These are phyloP conservation scores for Trichoderma lentiforme DNA, from an alignment of 2,329 filamentous ascomycete genomes.

Conservation along the genomic window DNA sequence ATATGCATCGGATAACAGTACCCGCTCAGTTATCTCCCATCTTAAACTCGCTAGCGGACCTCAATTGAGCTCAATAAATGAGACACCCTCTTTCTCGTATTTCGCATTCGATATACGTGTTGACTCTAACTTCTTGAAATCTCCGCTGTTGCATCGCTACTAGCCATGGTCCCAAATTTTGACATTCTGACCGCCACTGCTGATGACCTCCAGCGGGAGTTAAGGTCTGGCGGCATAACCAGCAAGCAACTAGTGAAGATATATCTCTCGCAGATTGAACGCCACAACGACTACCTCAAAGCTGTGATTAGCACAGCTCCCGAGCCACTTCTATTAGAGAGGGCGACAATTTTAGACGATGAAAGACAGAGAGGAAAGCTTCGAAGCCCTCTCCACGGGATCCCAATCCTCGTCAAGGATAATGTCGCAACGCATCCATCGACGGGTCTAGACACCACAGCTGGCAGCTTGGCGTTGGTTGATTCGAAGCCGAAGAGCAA, in stretches of 20 bases:
- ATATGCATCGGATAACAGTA: neutral
- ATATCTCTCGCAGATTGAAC: slow-evolving; percentile 20
- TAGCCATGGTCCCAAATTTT: neutral
- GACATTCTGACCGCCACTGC: slow-evolving; percentile 5
- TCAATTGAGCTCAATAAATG: neutral
- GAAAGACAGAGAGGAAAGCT: slow-evolving; percentile 18
- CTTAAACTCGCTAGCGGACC: neutral
- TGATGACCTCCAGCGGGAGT: neutral
- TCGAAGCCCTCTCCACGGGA: slow-evolving; percentile 22
- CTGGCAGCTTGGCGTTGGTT: slow-evolving; percentile 19
- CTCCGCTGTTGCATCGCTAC: too few relatives aligned
- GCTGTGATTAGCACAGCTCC: slow-evolving; percentile 19
- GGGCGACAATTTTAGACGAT: slow-evolving; percentile 17
- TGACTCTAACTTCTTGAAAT: neutral
- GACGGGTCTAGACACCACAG: slow-evolving; percentile 18
- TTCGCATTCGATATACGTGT: neutral
- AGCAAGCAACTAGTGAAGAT: slow-evolving; percentile 19
- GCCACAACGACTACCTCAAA: slow-evolving; percentile 18
- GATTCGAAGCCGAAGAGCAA: slow-evolving; percentile 19
- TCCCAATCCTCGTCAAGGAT: slow-evolving; percentile 23
- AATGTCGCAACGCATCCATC: slow-evolving; percentile 17
- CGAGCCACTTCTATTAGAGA: neutral
- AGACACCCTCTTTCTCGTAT: neutral
- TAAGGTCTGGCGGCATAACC: slow-evolving; percentile 2
- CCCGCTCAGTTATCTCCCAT: neutral